Evolutionary conservation across 164 flowering plant species (phyloP).

Genomic region (Piper longum): DNA sequence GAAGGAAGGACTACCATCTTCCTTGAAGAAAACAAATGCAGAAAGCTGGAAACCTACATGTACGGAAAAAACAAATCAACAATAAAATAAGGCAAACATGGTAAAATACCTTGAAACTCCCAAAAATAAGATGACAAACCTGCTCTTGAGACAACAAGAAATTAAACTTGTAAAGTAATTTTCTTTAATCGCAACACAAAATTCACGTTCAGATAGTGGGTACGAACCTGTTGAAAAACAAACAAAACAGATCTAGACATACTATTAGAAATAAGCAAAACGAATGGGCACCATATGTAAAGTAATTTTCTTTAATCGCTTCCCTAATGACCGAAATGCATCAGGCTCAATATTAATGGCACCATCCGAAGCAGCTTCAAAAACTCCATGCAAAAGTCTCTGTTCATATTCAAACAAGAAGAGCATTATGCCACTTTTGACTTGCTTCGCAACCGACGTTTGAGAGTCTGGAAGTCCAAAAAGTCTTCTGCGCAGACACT

Average conservation of each 20-base stretch:
- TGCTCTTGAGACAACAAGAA: slow-evolving; percentile 48
- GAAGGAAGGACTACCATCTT: slow-evolving; percentile 10
- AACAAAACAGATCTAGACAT: not conserved
- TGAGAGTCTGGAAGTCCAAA: slow-evolving; percentile 47
- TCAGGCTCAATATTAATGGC: slow-evolving; percentile 42
- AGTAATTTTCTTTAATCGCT: slow-evolving; percentile 43
- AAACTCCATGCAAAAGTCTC: slow-evolving; percentile 57
- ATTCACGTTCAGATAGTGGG: slow-evolving; percentile 49
- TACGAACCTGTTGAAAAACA: slow-evolving; percentile 11
- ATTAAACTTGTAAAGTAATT: slow-evolving; percentile 57
- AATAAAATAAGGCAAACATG: not conserved
- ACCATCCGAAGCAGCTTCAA: slow-evolving; percentile 52
- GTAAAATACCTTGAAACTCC: not conserved
- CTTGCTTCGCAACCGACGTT: slow-evolving; percentile 31
- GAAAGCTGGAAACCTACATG: slow-evolving; percentile 29
- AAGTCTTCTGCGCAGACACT: slow-evolving; percentile 32
- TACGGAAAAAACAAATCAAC: not conserved
- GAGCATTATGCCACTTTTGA: slow-evolving; percentile 55
- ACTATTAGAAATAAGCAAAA: not conserved
- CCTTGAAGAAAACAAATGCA: slow-evolving; percentile 24
- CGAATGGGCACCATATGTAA: slow-evolving; percentile 30
- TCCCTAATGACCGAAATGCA: slow-evolving; percentile 42
- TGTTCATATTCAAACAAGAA: slow-evolving; percentile 61
- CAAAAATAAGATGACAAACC: slow-evolving; percentile 22
- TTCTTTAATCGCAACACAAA: slow-evolving; percentile 40